Evolutionary conservation across 2,329 filamentous ascomycete genomes (phyloP).

Genomic region (Paecilomyces sp.): DNA sequence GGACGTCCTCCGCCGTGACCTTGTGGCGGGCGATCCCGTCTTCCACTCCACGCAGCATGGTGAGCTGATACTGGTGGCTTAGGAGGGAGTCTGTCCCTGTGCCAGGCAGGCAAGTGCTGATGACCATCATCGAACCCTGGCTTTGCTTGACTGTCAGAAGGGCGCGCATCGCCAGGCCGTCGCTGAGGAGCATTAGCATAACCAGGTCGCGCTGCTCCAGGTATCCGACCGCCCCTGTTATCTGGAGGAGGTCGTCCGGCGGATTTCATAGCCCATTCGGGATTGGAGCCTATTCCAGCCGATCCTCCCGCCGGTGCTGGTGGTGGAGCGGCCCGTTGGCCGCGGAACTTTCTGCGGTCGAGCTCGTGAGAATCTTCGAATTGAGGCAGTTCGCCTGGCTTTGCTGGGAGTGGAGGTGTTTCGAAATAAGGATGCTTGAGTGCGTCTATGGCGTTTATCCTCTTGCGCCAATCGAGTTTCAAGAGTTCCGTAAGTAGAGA

Average conservation of each 20-base stretch:
- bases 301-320: conserved; percentile 88
- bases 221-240: conserved; percentile 27
- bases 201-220: conserved; percentile 23
- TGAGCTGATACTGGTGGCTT: conserved; percentile 26
- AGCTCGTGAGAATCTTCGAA: conserved; percentile 96
- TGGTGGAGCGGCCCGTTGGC: conserved; percentile 74
- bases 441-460: conserved; percentile 91
- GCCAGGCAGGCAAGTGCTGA: conserved; percentile 17
- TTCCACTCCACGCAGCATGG: conserved; percentile 19
- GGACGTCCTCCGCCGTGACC: conserved; percentile 15
- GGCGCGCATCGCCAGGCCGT: conserved; percentile 21
- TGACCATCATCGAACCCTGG: conserved; percentile 14
- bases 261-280: conserved; percentile 42
- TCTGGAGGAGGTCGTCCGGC: conserved; percentile 21
- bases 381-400: conserved; percentile 76
- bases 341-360: conserved; percentile 85
- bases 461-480: conserved; percentile 77
- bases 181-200: conserved; percentile 17
- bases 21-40: conserved; percentile 21
- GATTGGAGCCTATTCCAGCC: conserved; percentile 64
- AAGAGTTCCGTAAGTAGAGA: conserved; percentile 75
- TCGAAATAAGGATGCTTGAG: conserved; percentile 89
- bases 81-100: conserved; percentile 28
- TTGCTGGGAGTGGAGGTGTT: conserved; percentile 67
- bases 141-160: conserved; percentile 11